Evolutionary conservation across 768 basidiomycete genomes (phyloP).

Genomic region (Termitomyces sp.): DNA sequence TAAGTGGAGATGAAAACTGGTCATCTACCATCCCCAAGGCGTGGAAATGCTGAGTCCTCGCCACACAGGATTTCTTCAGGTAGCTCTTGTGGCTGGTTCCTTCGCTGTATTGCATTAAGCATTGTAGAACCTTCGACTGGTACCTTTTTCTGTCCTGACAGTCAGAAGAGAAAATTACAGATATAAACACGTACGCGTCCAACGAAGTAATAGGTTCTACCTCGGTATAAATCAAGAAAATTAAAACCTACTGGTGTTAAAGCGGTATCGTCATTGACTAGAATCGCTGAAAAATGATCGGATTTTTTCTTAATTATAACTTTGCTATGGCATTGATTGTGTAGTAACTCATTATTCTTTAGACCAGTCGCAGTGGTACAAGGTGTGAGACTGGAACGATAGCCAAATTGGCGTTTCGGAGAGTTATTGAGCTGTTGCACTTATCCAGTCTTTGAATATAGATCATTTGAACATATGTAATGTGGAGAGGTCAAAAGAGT

Average conservation of each 20-base stretch:
- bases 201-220: slow-evolving; percentile 21
- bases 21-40: slow-evolving; percentile 54
- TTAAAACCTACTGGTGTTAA: too few species aligned
- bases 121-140: slow-evolving; percentile 43
- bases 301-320: too few species aligned
- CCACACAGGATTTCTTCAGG: slow-evolving; percentile 49
- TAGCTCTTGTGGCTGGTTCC: slow-evolving; percentile 40
- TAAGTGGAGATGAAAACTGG: slow-evolving; percentile 70
- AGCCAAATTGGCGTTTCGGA: neutral
- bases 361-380: too few species aligned
- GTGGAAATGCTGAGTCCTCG: slow-evolving; percentile 46
- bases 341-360: too few species aligned
- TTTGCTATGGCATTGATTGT: too few species aligned
- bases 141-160: too few species aligned
- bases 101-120: slow-evolving; percentile 34
- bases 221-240: too few species aligned
- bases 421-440: neutral
- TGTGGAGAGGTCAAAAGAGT: neutral
- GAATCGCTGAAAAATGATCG: too few species aligned
- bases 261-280: neutral
- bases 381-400: too few species aligned
- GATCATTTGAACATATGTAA: neutral
- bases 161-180: too few species aligned
- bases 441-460: neutral
- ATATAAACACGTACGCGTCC: too few species aligned